phyloP scores from a whole-genome alignment of 495 filamentous ascomycete species.

The Hypomontagnella monticulosa region DNA sequence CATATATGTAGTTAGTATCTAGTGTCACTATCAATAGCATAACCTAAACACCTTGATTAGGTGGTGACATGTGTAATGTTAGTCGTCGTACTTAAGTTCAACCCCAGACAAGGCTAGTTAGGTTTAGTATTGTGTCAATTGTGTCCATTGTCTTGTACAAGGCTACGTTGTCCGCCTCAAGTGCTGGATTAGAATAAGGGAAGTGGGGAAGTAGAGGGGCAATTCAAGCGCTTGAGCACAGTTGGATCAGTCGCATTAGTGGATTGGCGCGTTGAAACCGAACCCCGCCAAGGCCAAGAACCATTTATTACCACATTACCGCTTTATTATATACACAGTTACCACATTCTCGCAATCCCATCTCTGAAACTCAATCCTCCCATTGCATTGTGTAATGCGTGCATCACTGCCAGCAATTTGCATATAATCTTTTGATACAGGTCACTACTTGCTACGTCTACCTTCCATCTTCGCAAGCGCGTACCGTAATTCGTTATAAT shows the following conservation, averaged over 20 bases:
- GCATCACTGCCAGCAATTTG: slow-evolving; percentile 16
- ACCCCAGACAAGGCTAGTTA: too few species aligned
- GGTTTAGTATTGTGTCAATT: neutral
- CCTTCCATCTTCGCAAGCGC: neutral
- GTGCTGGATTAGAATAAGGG: too few species aligned
- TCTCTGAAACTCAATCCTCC: slow-evolving; percentile 37
- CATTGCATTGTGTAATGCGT: slow-evolving; percentile 31
- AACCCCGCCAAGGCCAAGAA: slow-evolving; percentile 38
- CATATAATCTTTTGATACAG: slow-evolving; percentile 1
- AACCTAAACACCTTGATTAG: too few species aligned
- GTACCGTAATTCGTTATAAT: neutral
- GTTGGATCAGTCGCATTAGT: slow-evolving; percentile 32
- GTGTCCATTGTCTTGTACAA: too few species aligned
- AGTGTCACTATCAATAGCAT: too few species aligned
- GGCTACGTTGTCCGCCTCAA: neutral
- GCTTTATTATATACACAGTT: too few species aligned
- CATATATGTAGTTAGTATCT: too few species aligned
- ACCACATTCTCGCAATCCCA: slow-evolving; percentile 26
- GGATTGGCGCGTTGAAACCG: slow-evolving; percentile 40
- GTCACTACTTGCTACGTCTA: neutral
- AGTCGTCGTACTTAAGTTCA: neutral
- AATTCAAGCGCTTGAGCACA: too few species aligned
- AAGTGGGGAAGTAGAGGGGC: too few species aligned
- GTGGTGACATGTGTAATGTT: neutral
- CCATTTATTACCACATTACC: slow-evolving; percentile 11